Base-by-base conservation (phyloP, 176 grass and related monocot species). In the Carex cristatella region DNA sequence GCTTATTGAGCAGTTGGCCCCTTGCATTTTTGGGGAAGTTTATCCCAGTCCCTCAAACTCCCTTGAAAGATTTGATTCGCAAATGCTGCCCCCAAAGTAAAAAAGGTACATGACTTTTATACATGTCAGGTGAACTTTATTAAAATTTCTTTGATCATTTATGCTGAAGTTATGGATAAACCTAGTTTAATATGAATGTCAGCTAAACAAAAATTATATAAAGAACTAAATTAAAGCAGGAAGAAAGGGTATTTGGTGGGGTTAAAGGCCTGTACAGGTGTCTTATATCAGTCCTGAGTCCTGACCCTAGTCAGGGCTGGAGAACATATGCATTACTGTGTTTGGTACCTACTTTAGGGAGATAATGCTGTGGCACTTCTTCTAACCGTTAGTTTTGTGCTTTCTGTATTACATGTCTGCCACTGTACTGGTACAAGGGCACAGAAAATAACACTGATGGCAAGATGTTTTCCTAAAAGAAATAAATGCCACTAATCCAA, bases 1-100 rank as follows among this genome's bases (percentile, higher is more conserved):
- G 2, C 46, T 89, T 14, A 80, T 88, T 62, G 16, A 70, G 87
- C 87, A 95, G 94, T 83, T 95, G 94, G 94, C 94, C 94, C 68
- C 85, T 95, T 81, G 94, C 94, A 78, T 69, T 93, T 67, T 64
- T 89, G 69, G 94, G 91, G 77, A 95, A 95, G 46, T 87, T 95
- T 59, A 88, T 95, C 82, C 94, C 94, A 30, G 91, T 95, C 85
- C 94, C 94, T 4, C 59, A 88, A 79, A 91, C 67, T 79, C 68
- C 77, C 79, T 82, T 95, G 87, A 88, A 72, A 48, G 53, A 88
- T 75, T 8, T 79, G 6, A 75, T 95, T 64, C 0, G 31, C 18
- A 64, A 64, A 63, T 89, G 94, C 81, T 86, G 61, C 49, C 35
- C 82, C 56, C 2, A 60, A 57, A 89, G 77, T 62, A 79, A 84